Base-by-base conservation (phyloP, 257 asterid genomes). In the Ophiorrhiza pumila region DNA sequence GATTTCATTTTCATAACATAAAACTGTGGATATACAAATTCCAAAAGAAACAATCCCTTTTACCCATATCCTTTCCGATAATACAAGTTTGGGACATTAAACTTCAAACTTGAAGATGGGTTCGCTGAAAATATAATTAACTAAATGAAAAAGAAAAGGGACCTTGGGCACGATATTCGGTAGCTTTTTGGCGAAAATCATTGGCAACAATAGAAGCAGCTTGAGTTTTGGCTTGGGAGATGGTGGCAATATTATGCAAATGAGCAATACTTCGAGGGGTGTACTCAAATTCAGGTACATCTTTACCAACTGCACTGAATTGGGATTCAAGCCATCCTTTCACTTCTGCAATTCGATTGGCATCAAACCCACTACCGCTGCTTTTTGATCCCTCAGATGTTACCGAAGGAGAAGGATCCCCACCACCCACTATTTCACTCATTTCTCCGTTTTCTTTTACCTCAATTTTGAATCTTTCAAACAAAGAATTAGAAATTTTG, bases 141-240 rank as follows among this genome's bases (percentile, higher is more conserved):
- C 10, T 31, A 46, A 56, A 27, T 9, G 34, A 2, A n/a, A 27
- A 12, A 56, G 43, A 39, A 34, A 0, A 71, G 49, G 27, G 39
- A 94, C 99, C 97, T 92, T 95, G 98, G 29, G 96, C 88, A 43
- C 87, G 92, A 83, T 87, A 95, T 73, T 95, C 99, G 0, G 88
- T 80, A 35, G 97, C 96, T 79, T 92, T 95, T 52, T 92, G 99
- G 42, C 94, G 98, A 60, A 92, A 89, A 71, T 95, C 99, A 68
- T 86, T 90, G 22, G 98, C 91, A 15, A 95, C 94, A 78, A 95
- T 90, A 46, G 85, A 76, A 83, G 98, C 93, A 71, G 98, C 96
- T 80, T 92, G 99, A 23, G 96, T 91, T 85, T 88, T 91, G 68
- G 98, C 91, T 73, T 93, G 97, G 60, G 98, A 93, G 27, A 87